A percentile compares a stretch with the other conserved stretches of the same genome.
Evolutionary conservation across 2,329 filamentous ascomycete species (phyloP).

Genomic region (Teratosphaeria destructans): DNA sequence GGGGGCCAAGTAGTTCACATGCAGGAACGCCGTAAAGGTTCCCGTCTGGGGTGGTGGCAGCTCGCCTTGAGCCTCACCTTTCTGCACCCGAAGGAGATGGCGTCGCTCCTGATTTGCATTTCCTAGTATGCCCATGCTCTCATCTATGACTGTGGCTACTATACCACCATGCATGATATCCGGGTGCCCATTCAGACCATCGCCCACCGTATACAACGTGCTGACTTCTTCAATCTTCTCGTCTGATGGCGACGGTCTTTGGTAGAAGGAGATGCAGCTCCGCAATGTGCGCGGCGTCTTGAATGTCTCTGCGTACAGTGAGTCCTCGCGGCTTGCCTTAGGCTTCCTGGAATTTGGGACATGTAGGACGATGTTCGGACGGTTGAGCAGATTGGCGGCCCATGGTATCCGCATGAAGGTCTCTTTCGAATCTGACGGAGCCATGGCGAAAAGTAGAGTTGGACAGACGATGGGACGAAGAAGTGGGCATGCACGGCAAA

Average conservation of each 20-base stretch:
- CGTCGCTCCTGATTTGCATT: conserved; percentile 30
- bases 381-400: conserved; percentile 17
- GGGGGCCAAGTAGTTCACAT: conserved; percentile 44
- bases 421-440: conserved; percentile 13
- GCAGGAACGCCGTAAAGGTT: conserved; percentile 45
- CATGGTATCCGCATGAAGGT: conserved; percentile 24
- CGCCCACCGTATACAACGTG: conserved; percentile 37
- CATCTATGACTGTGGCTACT: conserved; percentile 48
- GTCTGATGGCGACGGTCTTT: conserved; percentile 23
- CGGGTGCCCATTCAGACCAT: conserved; percentile 45
- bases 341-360: conserved; percentile 27
- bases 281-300: conserved; percentile 41
- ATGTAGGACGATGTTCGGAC: conserved; percentile 27
- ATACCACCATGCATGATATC: conserved; percentile 49
- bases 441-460: background rate
- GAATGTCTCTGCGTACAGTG: conserved; percentile 44
- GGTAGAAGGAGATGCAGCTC: conserved; percentile 35
- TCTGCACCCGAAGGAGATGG: conserved; percentile 7
- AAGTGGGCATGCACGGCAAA: background rate
- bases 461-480: background rate
- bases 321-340: conserved; percentile 38
- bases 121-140: conserved; percentile 44
- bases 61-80: conserved; percentile 12
- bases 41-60: conserved; percentile 13
- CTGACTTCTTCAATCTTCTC: conserved; percentile 25